phyloP scores from a whole-genome alignment of 768 basidiomycete genomes.

The Xerocomellus dryophilus region DNA sequence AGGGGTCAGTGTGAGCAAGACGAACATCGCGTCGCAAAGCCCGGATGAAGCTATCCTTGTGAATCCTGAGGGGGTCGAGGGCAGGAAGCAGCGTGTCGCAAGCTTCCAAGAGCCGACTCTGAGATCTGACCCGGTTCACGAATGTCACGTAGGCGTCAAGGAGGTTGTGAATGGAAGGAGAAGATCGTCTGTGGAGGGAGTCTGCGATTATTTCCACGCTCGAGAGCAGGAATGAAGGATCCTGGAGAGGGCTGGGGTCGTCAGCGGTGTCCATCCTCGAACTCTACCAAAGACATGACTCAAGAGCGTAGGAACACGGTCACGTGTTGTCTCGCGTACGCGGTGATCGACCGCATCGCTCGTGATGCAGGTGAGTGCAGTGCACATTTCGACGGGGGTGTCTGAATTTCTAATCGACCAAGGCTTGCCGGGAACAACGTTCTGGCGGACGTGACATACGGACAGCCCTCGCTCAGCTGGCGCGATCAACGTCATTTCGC shows the following conservation, averaged over 20 bases:
- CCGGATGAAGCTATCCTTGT: conserved; percentile 35
- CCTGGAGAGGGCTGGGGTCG: conserved; percentile 4
- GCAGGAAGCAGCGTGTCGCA: conserved; percentile 14
- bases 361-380: no score
- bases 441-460: neutral
- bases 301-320: neutral
- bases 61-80: conserved; percentile 30
- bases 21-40: conserved; percentile 53
- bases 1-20: conserved; percentile 39
- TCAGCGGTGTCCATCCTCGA: neutral
- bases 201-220: conserved; percentile 46
- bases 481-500: neutral
- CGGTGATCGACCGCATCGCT: no score
- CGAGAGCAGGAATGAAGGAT: conserved; percentile 35
- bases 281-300: no score
- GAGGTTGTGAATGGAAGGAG: conserved; percentile 51
- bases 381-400: neutral
- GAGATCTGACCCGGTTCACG: conserved; percentile 40
- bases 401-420: neutral
- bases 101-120: conserved; percentile 4
- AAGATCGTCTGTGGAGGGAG: conserved; percentile 39
- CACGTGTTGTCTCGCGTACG: neutral
- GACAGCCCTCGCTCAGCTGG: neutral
- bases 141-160: conserved; percentile 60
- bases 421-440: neutral